phyloP scores from a whole-genome alignment of 169 alveolate species.

The Eimeria brunetti region DNA sequence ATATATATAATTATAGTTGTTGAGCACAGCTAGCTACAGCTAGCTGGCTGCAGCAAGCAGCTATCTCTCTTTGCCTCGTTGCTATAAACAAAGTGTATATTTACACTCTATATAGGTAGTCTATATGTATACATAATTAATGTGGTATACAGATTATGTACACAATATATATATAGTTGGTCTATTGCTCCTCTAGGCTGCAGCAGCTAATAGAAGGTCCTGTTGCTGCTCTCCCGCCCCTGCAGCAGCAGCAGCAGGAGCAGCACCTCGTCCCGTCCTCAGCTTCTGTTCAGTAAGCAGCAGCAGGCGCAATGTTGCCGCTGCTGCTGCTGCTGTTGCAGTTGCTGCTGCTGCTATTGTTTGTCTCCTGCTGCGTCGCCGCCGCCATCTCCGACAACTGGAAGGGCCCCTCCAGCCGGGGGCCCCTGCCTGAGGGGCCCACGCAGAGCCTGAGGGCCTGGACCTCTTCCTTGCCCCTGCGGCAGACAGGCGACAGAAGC shows the following conservation, averaged over 20 bases:
- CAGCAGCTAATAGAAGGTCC: neutral
- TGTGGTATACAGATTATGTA: too few relatives aligned
- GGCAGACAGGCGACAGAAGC: neutral
- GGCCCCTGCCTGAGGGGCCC: neutral
- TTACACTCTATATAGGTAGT: too few relatives aligned
- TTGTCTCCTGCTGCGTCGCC: neutral
- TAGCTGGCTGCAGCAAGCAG: neutral
- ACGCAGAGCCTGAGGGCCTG: constrained; percentile 35
- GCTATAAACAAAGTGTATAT: too few relatives aligned
- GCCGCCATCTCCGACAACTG: constrained; percentile 15
- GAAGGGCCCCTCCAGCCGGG: constrained; percentile 41
- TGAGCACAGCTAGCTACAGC: neutral
- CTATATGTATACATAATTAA: too few relatives aligned
- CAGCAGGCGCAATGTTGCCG: neutral
- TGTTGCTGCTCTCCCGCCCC: neutral
- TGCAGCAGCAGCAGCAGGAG: neutral
- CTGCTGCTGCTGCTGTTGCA: neutral
- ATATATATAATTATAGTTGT: too few relatives aligned
- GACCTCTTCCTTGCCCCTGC: constrained; percentile 36
- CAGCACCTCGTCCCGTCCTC: neutral
- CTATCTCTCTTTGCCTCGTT: neutral
- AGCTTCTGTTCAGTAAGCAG: constrained; percentile 9
- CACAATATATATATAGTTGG: too few relatives aligned
- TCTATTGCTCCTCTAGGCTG: neutral
- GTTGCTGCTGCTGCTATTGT: neutral